Base-by-base conservation (phyloP, 1,284 basidiomycete genomes). In the Vanrija sp. region DNA sequence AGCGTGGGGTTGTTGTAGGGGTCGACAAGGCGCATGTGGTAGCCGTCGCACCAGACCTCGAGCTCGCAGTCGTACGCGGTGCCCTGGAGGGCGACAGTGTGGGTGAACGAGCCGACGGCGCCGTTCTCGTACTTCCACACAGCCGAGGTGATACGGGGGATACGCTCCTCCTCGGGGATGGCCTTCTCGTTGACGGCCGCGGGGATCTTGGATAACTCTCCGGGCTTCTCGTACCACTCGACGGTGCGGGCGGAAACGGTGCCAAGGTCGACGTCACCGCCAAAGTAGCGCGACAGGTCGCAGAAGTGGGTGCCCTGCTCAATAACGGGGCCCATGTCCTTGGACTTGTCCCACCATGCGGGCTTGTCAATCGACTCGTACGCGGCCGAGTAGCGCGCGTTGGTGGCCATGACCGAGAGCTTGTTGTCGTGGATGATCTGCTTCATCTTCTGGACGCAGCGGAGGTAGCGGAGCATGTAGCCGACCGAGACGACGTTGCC, bases 261-360 rank as follows among this genome's bases (percentile, higher is more conserved):
- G 55, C 82, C 78, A 57, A 95, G 85, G 69, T 96, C 89, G 54
- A 98, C 92, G 66, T 98, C 95, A 41, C 95, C 95, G 51, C 94
- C 95, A 76, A 98, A 98, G 82, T 98, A 98, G 64, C 95, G 87
- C 49, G 91, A 94, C 50, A 75, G 60, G 59, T 75, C 76, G 66
- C 79, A 80, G 66, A 85, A 83, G 71, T 85, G 95, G 8, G 96
- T 98, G 39, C 89, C 95, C 77, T 98, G 95, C 77, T 98, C 96
- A 58, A 98, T 83, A 68, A 98, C 85, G 14, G 95, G 95, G 36
- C 95, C 95, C 75, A 75, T 76, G 58, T 73, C 74, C 53, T 70
- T 89, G 22, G 86, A 83, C 78, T 98, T 98, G 82, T 95, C 87
- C 96, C 96, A 98, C 95, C 96, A 96, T 65, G 93, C 89, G 5